Percentiles rank a stretch among this genome's conserved stretches.
Evolutionary conservation across 805 yeast species (phyloP).

Genomic region (Hanseniaspora jakobsenii): DNA sequence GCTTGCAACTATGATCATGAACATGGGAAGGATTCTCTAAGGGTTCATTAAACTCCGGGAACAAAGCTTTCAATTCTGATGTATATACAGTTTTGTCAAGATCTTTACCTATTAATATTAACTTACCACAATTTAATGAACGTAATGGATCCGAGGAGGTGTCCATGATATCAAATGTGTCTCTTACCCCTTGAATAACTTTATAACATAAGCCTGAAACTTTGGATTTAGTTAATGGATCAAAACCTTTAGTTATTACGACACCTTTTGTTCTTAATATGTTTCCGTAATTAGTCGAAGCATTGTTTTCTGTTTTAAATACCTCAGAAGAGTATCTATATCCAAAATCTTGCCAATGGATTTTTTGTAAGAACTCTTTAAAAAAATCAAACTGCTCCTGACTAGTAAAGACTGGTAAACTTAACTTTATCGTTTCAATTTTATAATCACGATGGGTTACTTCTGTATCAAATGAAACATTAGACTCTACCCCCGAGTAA

Average conservation of each 20-base stretch:
- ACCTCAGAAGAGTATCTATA: no score
- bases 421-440: conserved; percentile 42
- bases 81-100: conserved; percentile 31
- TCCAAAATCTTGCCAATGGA: conserved; percentile 58
- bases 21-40: no score
- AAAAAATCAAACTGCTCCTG: conserved; percentile 34
- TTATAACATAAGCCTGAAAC: conserved; percentile 29
- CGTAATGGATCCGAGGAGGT: conserved; percentile 24
- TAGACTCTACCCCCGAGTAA: conserved; percentile 18
- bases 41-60: no score
- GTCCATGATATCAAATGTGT: conserved; percentile 70
- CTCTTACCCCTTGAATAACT: conserved; percentile 85
- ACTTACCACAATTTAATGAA: conserved; percentile 37
- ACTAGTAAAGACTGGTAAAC: conserved; percentile 32
- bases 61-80: conserved; percentile 16
- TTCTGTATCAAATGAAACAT: not conserved
- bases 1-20: not conserved
- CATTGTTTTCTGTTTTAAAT: no score
- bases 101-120: conserved; percentile 67
- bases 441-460: conserved; percentile 37
- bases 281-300: conserved; percentile 33
- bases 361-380: conserved; percentile 52
- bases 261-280: conserved; percentile 78
- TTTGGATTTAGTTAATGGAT: conserved; percentile 17
- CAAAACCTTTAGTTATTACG: conserved; percentile 30